Evolutionary conservation across 345 rosid genomes (phyloP).

Genomic region (Lepidium aucheri): DNA sequence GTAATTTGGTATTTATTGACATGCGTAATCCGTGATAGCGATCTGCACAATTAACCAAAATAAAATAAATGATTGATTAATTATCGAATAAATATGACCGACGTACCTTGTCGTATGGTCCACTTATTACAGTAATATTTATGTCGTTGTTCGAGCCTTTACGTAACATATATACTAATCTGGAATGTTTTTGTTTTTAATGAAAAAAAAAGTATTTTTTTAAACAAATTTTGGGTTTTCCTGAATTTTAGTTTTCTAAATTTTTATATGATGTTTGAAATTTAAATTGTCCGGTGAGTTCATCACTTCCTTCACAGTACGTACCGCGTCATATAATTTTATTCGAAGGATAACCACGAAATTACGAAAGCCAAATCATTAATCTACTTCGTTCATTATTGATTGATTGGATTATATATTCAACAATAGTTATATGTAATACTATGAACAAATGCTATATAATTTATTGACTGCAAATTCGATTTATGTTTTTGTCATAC

Average conservation of each 20-base stretch:
- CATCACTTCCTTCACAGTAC: too few relatives aligned
- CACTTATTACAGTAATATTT: not conserved
- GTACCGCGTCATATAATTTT: too few relatives aligned
- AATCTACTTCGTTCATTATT: too few relatives aligned
- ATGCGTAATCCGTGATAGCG: conserved; percentile 14
- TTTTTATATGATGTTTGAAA: not conserved
- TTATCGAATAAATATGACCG: conserved; percentile 11
- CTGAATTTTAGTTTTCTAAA: not conserved
- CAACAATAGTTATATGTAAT: too few relatives aligned
- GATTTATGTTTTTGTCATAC: too few relatives aligned
- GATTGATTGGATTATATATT: too few relatives aligned
- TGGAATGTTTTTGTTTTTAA: not conserved
- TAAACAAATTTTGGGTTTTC: not conserved
- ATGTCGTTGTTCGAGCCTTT: not conserved
- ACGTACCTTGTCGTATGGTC: conserved; percentile 13
- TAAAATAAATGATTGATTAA: not conserved
- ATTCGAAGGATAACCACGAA: not conserved
- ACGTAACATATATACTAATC: not conserved
- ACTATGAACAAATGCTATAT: too few relatives aligned
- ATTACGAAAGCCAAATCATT: too few relatives aligned
- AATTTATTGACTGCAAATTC: too few relatives aligned
- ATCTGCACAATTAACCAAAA: not conserved
- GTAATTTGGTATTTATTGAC: conserved; percentile 23
- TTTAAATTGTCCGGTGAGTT: not conserved
- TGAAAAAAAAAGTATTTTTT: not conserved